Base-by-base conservation (phyloP, 495 filamentous ascomycete genomes). In the Aspergillus leporis region DNA sequence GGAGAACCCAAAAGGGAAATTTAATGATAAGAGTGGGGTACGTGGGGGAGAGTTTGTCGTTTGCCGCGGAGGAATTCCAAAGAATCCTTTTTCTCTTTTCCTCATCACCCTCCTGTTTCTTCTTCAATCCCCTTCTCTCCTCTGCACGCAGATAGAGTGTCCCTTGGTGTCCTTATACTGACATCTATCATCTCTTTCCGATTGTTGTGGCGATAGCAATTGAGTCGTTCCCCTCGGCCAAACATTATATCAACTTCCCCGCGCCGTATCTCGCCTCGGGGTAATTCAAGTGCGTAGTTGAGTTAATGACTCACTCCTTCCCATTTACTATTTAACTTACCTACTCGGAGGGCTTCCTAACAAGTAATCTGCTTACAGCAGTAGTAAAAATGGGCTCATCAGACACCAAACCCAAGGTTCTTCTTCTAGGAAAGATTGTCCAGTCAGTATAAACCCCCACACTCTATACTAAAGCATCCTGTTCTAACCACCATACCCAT, bases 401-500 rank as follows among this genome's bases (percentile, higher is more conserved):
- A 16, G 23, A 38, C 18, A 25, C 65, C 12, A 81, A 76, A 61
- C 81, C 79, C 53, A 83, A 83, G 58, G 74, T 84, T 23, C 81
- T 87, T 21, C 73, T 83, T 28, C 73, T 87, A 3, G 85, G 84
- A 16, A 32, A 75, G 14, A 80, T 88, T 13, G 66, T 74, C n/a
- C 83, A 86, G 80, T 84, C 69, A 14, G 76, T 77, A 30, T 18
- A 18, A 12, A 18, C n/a, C 13, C 45, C 19, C 19, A 41, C 41
- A 23, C 23, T 46, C 23, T 36, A 14, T 30, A n/a, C 50, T 40
- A 45, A 16, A 30, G 21, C 25, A n/a, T 19, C 32, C 38, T 34
- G n/a, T 45, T 51, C 21, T 54, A 38, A 22, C 45, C 38, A 8
- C 40, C 38, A 59, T 49, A 31, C 53, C 22, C 32, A 47, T 32